Conservation (phyloP, 1,284 basidiomycete species). For the Papiliotrema terrestris region DNA sequence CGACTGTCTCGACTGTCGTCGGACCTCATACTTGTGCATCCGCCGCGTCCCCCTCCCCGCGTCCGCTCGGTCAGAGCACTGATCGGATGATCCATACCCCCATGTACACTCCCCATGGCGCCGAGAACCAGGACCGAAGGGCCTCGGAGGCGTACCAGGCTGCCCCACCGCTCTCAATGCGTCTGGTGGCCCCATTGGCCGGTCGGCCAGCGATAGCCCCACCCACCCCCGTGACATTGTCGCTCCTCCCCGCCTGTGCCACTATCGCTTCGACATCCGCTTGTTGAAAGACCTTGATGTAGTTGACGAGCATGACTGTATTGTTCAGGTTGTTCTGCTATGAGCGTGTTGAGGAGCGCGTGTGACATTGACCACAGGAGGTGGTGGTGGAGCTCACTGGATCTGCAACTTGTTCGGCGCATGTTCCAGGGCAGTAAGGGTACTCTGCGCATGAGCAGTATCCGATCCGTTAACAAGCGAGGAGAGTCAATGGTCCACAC, state of each 20-base stretch:
- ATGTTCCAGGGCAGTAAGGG: constrained; percentile 67
- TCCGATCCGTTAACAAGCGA: not conserved
- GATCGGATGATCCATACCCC: too few species aligned
- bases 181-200: too few species aligned
- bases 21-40: too few species aligned
- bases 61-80: too few species aligned
- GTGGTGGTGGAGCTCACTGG: constrained; percentile 37
- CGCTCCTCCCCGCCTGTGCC: constrained; percentile 21
- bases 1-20: too few species aligned
- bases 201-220: constrained; percentile 17
- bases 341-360: not conserved
- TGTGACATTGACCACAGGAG: not conserved
- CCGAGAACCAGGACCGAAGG: too few species aligned
- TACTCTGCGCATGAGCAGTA: constrained; percentile 16
- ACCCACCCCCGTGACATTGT: constrained; percentile 33
- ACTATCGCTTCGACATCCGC: constrained; percentile 8
- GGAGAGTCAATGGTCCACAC: not conserved
- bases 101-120: too few species aligned
- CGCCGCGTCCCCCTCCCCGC: too few species aligned
- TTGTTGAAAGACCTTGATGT: constrained; percentile 41
- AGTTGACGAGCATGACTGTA: constrained; percentile 45
- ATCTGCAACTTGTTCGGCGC: constrained; percentile 61
- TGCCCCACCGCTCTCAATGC: too few species aligned
- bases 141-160: too few species aligned
- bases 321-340: constrained; percentile 39